These are phyloP conservation scores for Henckelia pumila DNA, from an alignment of 257 asterid genomes.

Conservation along the genomic window DNA sequence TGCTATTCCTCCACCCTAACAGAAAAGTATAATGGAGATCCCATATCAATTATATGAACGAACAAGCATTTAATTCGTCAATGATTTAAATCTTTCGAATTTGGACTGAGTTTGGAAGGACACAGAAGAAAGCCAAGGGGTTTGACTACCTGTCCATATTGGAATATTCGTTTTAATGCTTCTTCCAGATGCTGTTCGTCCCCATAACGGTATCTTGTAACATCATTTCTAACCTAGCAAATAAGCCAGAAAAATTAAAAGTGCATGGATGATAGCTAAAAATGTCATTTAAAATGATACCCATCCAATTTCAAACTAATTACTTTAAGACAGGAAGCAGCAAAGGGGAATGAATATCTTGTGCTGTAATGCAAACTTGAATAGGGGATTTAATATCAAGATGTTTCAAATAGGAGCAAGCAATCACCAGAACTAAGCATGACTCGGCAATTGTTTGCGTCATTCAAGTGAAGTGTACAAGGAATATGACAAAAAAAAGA, in stretches of 20 bases:
- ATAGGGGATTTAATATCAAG: neutral
- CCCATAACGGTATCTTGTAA: conserved; percentile 90
- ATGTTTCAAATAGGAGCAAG: neutral
- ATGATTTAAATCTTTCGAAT: neutral
- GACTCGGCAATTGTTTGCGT: neutral
- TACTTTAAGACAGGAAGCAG: neutral
- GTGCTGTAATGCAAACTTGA: neutral
- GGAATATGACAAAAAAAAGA: conserved; percentile 17
- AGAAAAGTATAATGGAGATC: conserved; percentile 19
- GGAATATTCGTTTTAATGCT: conserved; percentile 92
- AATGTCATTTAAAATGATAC: neutral
- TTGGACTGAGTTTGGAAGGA: neutral
- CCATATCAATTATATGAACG: conserved; percentile 2
- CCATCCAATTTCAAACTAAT: neutral
- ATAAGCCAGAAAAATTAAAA: conserved; percentile 19
- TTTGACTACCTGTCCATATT: conserved; percentile 74
- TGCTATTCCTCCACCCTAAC: conserved; percentile 93
- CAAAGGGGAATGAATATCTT: neutral
- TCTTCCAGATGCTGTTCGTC: conserved; percentile 98
- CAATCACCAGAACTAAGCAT: neutral
- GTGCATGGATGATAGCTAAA: neutral
- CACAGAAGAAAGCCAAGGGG: neutral
- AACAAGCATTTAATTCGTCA: neutral
- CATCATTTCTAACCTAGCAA: conserved; percentile 91
- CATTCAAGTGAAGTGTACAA: neutral